Conservation (phyloP, 805 yeast genomes). For the Candida railenensis region DNA sequence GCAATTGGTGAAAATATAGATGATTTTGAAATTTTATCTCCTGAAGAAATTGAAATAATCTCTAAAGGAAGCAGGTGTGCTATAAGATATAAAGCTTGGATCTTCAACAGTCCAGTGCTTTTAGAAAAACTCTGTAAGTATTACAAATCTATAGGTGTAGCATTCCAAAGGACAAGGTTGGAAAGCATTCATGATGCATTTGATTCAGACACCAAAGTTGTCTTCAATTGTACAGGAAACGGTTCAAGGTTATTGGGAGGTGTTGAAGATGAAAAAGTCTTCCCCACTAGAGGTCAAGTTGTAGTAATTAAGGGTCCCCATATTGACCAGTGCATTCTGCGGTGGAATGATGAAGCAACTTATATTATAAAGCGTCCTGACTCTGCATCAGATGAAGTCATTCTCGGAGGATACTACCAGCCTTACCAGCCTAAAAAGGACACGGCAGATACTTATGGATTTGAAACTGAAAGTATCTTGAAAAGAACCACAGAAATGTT, state of each 20-base stretch:
- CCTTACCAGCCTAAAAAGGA: conserved; percentile 18
- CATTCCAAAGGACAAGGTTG: conserved; percentile 7
- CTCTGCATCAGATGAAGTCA: conserved; percentile 10
- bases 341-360: conserved; percentile 20
- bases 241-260: conserved; percentile 21
- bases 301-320: conserved; percentile 26
- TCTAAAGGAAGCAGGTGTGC: background rate
- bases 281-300: conserved; percentile 27
- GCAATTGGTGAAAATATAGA: conserved; percentile 3
- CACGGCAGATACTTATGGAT: conserved; percentile 14
- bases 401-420: conserved; percentile 23
- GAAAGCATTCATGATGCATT: conserved; percentile 18
- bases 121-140: conserved; percentile 11
- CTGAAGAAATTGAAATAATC: background rate
- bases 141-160: conserved; percentile 14
- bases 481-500: conserved; percentile 13
- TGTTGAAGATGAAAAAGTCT: conserved; percentile 16
- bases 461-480: conserved; percentile 19
- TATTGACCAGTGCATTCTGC: conserved; percentile 17
- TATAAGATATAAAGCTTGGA: conserved; percentile 11
- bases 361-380: conserved; percentile 25
- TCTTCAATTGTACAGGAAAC: conserved; percentile 27
- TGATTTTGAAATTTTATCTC: conserved; percentile 6
- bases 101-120: conserved; percentile 21
- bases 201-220: conserved; percentile 6